Percentiles rank a stretch among this genome's conserved stretches.
Evolutionary conservation across 257 asterid species (phyloP).

Genomic region (Cordia subcordata): DNA sequence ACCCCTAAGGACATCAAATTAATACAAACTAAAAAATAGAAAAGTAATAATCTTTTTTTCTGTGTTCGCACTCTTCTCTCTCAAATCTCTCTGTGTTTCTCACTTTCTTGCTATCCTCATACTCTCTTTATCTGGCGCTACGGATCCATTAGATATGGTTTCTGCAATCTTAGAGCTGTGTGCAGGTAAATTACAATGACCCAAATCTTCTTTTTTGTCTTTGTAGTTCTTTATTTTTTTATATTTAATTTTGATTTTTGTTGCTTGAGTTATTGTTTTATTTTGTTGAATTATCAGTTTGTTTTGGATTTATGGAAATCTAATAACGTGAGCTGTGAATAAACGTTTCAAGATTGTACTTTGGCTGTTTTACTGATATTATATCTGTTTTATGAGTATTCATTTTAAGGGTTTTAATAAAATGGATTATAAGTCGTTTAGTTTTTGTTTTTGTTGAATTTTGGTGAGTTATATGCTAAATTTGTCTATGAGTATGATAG

Average conservation of each 20-base stretch:
- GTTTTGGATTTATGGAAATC: slow-evolving; percentile 39
- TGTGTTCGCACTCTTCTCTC: slow-evolving; percentile 1
- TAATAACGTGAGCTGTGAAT: slow-evolving; percentile 19
- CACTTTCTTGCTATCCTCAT: no score
- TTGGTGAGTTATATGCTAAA: background rate
- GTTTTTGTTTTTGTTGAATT: background rate
- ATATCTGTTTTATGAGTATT: background rate
- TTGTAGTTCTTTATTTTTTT: slow-evolving; percentile 24
- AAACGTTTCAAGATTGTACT: slow-evolving; percentile 11
- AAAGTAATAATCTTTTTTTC: slow-evolving; percentile 14
- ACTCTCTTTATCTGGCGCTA: slow-evolving; percentile 10
- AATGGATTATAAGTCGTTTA: background rate
- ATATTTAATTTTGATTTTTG: background rate
- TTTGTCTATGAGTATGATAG: background rate
- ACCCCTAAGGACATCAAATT: no score
- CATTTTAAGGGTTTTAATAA: background rate
- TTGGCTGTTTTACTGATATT: no score
- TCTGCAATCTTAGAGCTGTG: slow-evolving; percentile 45
- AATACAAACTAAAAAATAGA: slow-evolving; percentile 1
- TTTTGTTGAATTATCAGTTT: background rate
- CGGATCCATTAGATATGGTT: slow-evolving; percentile 50
- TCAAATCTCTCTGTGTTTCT: background rate
- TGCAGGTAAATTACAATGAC: slow-evolving; percentile 38
- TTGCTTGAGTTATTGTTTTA: no score
- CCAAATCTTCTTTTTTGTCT: no score